Conservation (phyloP, 441 rosid genomes). For the Pelargonium cotyledonis region DNA sequence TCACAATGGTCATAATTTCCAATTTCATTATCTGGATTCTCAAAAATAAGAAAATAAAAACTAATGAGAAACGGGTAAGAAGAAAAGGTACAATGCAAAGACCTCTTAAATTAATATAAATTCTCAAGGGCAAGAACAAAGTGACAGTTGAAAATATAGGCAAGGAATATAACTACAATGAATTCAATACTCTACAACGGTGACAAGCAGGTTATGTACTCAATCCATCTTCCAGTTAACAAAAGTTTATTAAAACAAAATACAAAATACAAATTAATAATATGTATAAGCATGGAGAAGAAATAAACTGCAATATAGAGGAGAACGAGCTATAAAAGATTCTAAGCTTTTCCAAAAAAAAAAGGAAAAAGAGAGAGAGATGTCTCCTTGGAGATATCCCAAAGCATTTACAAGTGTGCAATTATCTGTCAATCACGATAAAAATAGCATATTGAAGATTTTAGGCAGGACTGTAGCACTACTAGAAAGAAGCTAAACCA, state of each 20-base stretch:
- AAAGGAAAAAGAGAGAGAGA: background rate
- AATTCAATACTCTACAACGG: background rate
- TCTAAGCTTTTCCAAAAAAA: background rate
- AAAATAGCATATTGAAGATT: background rate
- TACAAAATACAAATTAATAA: background rate
- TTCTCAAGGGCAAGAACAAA: constrained; percentile 12
- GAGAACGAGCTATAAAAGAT: background rate
- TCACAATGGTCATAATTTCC: constrained; percentile 28
- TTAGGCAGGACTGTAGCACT: background rate
- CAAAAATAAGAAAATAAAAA: background rate
- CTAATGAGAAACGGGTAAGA: background rate
- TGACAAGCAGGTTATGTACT: background rate
- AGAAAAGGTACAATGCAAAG: background rate
- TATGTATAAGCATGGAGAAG: background rate
- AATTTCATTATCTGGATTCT: constrained; percentile 18
- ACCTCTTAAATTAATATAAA: background rate
- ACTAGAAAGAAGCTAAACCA: background rate
- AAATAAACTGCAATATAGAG: background rate
- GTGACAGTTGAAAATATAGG: background rate
- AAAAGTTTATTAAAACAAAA: background rate
- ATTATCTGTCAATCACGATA: background rate
- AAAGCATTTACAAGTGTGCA: background rate
- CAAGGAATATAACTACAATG: background rate
- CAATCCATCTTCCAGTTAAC: constrained; percentile 5
- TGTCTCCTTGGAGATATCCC: no score